phyloP scores from a whole-genome alignment of 1,284 basidiomycete species.

The Melampsora medusae region DNA sequence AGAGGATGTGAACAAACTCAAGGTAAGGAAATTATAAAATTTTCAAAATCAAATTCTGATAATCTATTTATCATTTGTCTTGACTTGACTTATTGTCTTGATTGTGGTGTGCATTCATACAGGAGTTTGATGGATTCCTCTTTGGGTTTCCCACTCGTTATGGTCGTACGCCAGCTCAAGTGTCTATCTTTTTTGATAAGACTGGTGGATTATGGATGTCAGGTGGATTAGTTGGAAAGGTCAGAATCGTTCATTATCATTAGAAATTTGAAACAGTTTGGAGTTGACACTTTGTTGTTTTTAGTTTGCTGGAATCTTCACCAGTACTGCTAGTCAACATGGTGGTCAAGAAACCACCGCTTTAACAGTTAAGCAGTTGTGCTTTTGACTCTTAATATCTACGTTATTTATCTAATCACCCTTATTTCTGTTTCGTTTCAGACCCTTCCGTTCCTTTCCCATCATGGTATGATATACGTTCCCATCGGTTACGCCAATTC shows the following conservation, averaged over 20 bases:
- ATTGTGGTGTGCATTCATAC: not conserved
- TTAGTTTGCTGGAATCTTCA: constrained; percentile 39
- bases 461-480: constrained; percentile 68
- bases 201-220: constrained; percentile 72
- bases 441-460: constrained; percentile 69
- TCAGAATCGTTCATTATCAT: constrained; percentile 64
- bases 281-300: constrained; percentile 17
- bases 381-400: constrained; percentile 25
- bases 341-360: constrained; percentile 49
- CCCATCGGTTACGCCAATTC: constrained; percentile 71
- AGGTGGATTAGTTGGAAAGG: constrained; percentile 75
- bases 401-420: not conserved
- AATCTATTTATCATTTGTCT: constrained; percentile 62
- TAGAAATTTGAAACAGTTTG: constrained; percentile 69
- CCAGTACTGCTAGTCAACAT: constrained; percentile 38
- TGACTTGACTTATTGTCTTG: not conserved
- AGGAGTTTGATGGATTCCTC: constrained; percentile 58
- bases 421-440: constrained; percentile 56
- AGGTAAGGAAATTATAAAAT: constrained; percentile 71
- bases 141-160: constrained; percentile 72
- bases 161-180: constrained; percentile 44
- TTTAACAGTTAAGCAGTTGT: constrained; percentile 24
- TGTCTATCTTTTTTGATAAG: constrained; percentile 63
- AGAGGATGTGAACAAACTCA: constrained; percentile 57
- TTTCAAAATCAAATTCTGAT: constrained; percentile 65